Evolutionary conservation across 805 yeast genomes (phyloP).

Genomic region (Saccharomyces eubayanus): DNA sequence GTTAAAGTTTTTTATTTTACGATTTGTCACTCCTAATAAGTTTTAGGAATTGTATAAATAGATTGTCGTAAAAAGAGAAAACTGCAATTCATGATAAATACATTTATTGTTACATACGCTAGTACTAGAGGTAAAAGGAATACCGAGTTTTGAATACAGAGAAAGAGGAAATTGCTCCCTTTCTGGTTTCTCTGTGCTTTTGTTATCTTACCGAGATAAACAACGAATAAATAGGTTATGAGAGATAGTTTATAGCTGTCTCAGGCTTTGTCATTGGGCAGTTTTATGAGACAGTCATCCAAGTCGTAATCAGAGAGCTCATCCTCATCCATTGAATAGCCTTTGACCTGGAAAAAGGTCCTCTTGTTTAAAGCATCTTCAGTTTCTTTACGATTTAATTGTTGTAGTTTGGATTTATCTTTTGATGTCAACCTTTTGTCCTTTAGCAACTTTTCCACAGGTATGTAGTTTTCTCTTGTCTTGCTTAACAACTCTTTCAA

Average conservation of each 20-base stretch:
- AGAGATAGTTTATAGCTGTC: background rate
- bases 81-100: background rate
- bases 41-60: background rate
- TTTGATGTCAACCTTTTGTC: slow-evolving; percentile 12
- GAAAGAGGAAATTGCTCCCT: slow-evolving; percentile 16
- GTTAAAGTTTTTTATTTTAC: background rate
- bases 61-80: background rate
- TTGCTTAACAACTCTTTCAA: slow-evolving; percentile 2
- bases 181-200: too few species aligned
- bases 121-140: slow-evolving; percentile 20
- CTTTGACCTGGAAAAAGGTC: slow-evolving; percentile 17
- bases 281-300: slow-evolving; percentile 14
- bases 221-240: slow-evolving; percentile 19
- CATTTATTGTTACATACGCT: background rate
- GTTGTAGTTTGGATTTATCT: slow-evolving; percentile 11
- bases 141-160: slow-evolving; percentile 1
- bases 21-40: background rate
- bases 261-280: slow-evolving; percentile 5
- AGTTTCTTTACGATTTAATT: slow-evolving; percentile 5
- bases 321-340: slow-evolving; percentile 2
- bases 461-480: slow-evolving; percentile 11
- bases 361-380: slow-evolving; percentile 13
- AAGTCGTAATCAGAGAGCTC: slow-evolving; percentile 4
- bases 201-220: too few species aligned
- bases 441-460: slow-evolving; percentile 12